A percentile compares a stretch with the other conserved stretches of the same genome.
Evolutionary conservation across 2,329 filamentous ascomycete species (phyloP).

Genomic region (Sarocladium brachiariae): DNA sequence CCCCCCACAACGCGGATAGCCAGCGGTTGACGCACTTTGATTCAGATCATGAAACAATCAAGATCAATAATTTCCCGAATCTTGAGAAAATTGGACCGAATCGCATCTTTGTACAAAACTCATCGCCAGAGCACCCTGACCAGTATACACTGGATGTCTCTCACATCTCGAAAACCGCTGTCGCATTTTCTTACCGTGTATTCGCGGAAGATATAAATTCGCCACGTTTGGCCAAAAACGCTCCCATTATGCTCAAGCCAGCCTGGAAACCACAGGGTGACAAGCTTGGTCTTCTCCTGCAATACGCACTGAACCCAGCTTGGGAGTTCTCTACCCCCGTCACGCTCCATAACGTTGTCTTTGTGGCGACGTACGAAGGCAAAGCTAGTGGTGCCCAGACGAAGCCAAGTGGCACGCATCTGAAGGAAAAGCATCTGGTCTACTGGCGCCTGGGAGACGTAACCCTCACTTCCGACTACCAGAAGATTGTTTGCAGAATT

Average conservation of each 20-base stretch:
- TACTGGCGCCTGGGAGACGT: slow-evolving; percentile 79
- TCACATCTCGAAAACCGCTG: slow-evolving; percentile 64
- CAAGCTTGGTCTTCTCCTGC: slow-evolving; percentile 78
- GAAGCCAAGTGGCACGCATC: slow-evolving; percentile 72
- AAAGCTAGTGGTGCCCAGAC: slow-evolving; percentile 63
- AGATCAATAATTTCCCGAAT: slow-evolving; percentile 79
- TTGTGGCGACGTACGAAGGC: slow-evolving; percentile 66
- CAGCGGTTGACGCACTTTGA: not conserved
- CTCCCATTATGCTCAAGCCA: slow-evolving; percentile 67
- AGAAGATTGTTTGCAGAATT: slow-evolving; percentile 80
- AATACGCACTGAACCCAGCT: slow-evolving; percentile 74
- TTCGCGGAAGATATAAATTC: slow-evolving; percentile 58
- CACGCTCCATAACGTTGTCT: slow-evolving; percentile 62
- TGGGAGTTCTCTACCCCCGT: slow-evolving; percentile 39
- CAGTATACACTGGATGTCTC: slow-evolving; percentile 73
- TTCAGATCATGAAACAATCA: slow-evolving; percentile 59
- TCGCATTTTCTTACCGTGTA: slow-evolving; percentile 90
- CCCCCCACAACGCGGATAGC: not conserved
- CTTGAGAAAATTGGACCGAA: slow-evolving; percentile 93
- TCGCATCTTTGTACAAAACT: slow-evolving; percentile 76
- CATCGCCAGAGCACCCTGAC: slow-evolving; percentile 57
- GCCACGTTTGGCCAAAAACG: slow-evolving; percentile 42
- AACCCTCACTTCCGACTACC: slow-evolving; percentile 55
- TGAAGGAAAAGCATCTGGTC: slow-evolving; percentile 68
- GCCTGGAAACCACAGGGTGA: slow-evolving; percentile 78